These are phyloP conservation scores for Peterozyma toletana DNA, from an alignment of 805 yeast genomes.

Conservation along the genomic window DNA sequence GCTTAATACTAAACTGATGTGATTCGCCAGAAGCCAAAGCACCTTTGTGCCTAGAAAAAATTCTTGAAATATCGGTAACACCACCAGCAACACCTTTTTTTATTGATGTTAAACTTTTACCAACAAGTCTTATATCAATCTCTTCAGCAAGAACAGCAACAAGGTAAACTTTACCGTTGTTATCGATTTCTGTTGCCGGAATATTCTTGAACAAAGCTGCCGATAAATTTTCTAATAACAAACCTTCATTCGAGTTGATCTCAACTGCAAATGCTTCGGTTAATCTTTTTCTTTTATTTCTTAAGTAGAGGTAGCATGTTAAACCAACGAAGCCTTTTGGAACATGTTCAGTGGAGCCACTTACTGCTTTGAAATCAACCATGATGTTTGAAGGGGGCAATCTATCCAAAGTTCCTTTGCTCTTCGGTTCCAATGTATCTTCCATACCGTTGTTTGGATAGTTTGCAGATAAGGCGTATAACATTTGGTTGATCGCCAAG, in stretches of 20 bases:
- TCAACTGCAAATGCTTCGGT: constrained; percentile 77
- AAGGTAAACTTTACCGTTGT: constrained; percentile 59
- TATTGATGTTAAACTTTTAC: constrained; percentile 23
- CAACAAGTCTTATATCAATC: constrained; percentile 31
- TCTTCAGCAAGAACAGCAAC: constrained; percentile 74
- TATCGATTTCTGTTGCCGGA: constrained; percentile 55
- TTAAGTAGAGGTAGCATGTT: constrained; percentile 64
- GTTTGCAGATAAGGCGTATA: constrained; percentile 65
- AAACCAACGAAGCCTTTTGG: constrained; percentile 67
- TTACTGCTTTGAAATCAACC: constrained; percentile 69
- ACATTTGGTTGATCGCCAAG: constrained; percentile 61
- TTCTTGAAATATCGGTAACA: constrained; percentile 75
- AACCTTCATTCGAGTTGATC: constrained; percentile 49
- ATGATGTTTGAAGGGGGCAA: constrained; percentile 59
- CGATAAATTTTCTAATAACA: constrained; percentile 59
- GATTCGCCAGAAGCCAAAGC: constrained; percentile 54
- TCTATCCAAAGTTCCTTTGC: constrained; percentile 37
- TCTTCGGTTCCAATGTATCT: constrained; percentile 34
- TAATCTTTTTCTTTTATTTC: constrained; percentile 55
- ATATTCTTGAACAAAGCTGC: constrained; percentile 77
- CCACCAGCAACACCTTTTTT: constrained; percentile 87
- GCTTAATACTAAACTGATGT: constrained; percentile 62
- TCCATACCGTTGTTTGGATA: constrained; percentile 44
- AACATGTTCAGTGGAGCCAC: constrained; percentile 46
- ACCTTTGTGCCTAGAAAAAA: constrained; percentile 61